phyloP scores from a whole-genome alignment of 371 early-diverging fungal genomes.

The Actinomucor elegans region DNA sequence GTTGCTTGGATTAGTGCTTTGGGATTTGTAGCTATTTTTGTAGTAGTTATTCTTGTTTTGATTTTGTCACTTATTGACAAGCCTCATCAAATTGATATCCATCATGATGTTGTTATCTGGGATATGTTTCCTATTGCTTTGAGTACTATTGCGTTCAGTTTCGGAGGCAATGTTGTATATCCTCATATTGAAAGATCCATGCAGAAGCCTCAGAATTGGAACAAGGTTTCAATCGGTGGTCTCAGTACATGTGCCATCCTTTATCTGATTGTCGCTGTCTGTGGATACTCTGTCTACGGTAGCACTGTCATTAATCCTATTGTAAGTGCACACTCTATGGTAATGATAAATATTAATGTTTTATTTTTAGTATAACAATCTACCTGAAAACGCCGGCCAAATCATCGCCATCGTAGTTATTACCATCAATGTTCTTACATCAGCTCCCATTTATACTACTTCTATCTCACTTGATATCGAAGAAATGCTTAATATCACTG shows the following conservation, averaged over 20 bases:
- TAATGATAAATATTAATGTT: too few relatives aligned
- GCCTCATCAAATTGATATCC: conserved; percentile 14
- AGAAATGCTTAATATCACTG: conserved; percentile 48
- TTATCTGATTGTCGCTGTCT: conserved; percentile 73
- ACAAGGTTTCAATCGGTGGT: conserved; percentile 64
- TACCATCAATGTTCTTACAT: conserved; percentile 76
- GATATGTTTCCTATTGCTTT: conserved; percentile 56
- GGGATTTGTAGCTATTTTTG: conserved; percentile 51
- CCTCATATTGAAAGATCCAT: conserved; percentile 86
- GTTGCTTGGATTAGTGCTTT: conserved; percentile 61
- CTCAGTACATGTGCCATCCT: conserved; percentile 70
- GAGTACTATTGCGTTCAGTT: conserved; percentile 71
- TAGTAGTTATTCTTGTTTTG: conserved; percentile 43
- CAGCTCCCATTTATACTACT: conserved; percentile 76
- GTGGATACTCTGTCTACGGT: conserved; percentile 86
- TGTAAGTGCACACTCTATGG: too few relatives aligned
- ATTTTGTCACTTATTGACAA: conserved; percentile 36
- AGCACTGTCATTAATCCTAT: conserved; percentile 67
- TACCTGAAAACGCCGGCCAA: conserved; percentile 65
- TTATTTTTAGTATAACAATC: conserved; percentile 66
- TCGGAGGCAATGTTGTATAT: conserved; percentile 81
- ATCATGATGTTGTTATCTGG: conserved; percentile 49
- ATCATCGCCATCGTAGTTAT: conserved; percentile 71
- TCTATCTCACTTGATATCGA: conserved; percentile 71
- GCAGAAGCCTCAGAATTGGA: conserved; percentile 74